These are phyloP conservation scores for Trichoderma aggressivum DNA, from an alignment of 2,329 filamentous ascomycete genomes.

Conservation along the genomic window DNA sequence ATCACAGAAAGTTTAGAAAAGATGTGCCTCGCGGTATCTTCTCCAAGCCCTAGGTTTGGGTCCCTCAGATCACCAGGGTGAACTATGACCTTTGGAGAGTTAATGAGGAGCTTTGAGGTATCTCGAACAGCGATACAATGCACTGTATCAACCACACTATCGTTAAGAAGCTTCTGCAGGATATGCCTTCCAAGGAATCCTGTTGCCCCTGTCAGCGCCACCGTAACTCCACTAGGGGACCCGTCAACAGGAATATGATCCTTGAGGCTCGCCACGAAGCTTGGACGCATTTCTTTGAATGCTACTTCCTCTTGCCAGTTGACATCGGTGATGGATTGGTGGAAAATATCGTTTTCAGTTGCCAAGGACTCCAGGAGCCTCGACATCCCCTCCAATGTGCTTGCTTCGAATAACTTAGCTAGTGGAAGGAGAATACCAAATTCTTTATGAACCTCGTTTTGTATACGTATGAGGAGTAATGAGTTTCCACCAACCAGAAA, in stretches of 20 bases:
- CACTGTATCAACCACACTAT: not conserved
- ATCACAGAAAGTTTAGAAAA: not conserved
- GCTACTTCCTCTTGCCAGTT: not conserved
- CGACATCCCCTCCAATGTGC: not conserved
- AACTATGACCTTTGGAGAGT: not conserved
- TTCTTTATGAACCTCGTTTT: not conserved
- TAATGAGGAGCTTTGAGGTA: not conserved
- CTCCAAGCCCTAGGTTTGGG: not conserved
- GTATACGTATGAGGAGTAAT: not conserved
- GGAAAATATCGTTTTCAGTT: not conserved
- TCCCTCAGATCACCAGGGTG: not conserved
- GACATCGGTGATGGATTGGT: not conserved
- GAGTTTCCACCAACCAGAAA: not conserved
- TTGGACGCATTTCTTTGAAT: not conserved
- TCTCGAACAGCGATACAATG: not conserved
- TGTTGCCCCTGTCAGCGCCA: not conserved
- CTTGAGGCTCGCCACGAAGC: not conserved
- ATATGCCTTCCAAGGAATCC: not conserved
- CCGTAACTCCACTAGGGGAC: not conserved
- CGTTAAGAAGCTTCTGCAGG: not conserved
- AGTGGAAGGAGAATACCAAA: not conserved
- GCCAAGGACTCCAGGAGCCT: not conserved
- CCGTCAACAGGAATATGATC: not conserved
- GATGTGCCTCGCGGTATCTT: not conserved
- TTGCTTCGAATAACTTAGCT: not conserved